Conservation (phyloP, 306 rosid genomes). For the Urtica urens region DNA sequence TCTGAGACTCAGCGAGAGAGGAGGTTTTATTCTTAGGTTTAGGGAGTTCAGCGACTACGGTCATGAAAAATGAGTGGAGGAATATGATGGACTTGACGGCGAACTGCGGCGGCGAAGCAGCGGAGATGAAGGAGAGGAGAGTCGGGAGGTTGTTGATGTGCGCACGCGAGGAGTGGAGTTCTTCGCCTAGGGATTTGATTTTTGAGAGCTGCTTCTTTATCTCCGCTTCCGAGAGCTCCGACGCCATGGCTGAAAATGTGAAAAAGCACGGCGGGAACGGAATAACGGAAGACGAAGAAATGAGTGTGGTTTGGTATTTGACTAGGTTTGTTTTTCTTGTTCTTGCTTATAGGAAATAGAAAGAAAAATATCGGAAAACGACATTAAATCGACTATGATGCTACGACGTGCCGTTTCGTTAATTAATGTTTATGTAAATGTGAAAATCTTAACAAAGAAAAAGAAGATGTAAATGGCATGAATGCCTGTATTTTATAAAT, state of each 20-base stretch:
- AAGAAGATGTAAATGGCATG: no score
- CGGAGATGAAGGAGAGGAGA: slow-evolving; percentile 50
- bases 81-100: slow-evolving; percentile 73
- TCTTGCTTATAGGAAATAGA: no score
- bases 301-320: neutral
- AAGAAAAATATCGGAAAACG: no score
- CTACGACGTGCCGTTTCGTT: no score
- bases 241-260: slow-evolving; percentile 25
- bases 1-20: slow-evolving; percentile 1
- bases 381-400: no score
- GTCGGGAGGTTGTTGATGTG: slow-evolving; percentile 83
- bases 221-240: slow-evolving; percentile 12
- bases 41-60: slow-evolving; percentile 52
- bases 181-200: slow-evolving; percentile 61
- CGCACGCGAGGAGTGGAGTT: slow-evolving; percentile 59
- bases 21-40: slow-evolving; percentile 23
- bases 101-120: slow-evolving; percentile 58
- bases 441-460: no score
- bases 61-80: slow-evolving; percentile 68
- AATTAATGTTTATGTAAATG: no score
- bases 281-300: neutral
- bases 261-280: slow-evolving; percentile 20
- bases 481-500: no score
- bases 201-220: slow-evolving; percentile 28
- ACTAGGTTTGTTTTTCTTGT: neutral